Evolutionary conservation across 495 filamentous ascomycete genomes (phyloP).

Genomic region (Xeromyces bisporus): DNA sequence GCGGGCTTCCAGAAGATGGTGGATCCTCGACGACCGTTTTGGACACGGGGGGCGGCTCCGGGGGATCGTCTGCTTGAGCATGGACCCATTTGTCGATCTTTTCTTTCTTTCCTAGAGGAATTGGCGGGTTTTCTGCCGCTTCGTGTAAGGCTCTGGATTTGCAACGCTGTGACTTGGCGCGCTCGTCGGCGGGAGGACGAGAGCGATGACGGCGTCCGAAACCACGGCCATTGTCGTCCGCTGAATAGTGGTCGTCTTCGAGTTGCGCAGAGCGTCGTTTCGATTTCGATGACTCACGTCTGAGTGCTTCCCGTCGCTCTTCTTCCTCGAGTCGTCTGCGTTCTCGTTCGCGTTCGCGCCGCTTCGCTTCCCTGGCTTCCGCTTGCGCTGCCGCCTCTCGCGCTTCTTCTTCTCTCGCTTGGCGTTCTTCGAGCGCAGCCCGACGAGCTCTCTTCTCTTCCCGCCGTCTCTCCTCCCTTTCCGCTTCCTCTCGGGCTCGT

Average conservation of each 20-base stretch:
- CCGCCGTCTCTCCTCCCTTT: conserved; percentile 24
- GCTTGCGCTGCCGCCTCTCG: conserved; percentile 26
- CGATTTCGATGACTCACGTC: conserved; percentile 11
- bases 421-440: conserved; percentile 33
- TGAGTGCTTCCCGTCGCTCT: conserved; percentile 15
- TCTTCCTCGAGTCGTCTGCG: conserved; percentile 22
- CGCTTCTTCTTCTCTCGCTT: conserved; percentile 29
- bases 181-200: conserved; percentile 14
- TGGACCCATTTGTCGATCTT: conserved; percentile 47
- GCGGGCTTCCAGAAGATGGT: conserved; percentile 16
- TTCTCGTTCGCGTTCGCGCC: conserved; percentile 12
- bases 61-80: conserved; percentile 35
- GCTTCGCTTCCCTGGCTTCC: conserved; percentile 24
- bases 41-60: conserved; percentile 39
- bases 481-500: conserved; percentile 31
- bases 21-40: conserved; percentile 37
- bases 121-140: conserved; percentile 8
- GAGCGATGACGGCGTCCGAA: conserved; percentile 4
- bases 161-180: conserved; percentile 14
- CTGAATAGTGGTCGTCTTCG: conserved; percentile 12
- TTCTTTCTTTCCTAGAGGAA: conserved; percentile 20
- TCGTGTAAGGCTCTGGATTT: conserved; percentile 14
- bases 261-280: conserved; percentile 18
- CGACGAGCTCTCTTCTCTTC: conserved; percentile 30
- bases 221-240: conserved; percentile 10